phyloP scores from a whole-genome alignment of 169 alveolate genomes.

The Pseudocohnilembus persalinus region DNA sequence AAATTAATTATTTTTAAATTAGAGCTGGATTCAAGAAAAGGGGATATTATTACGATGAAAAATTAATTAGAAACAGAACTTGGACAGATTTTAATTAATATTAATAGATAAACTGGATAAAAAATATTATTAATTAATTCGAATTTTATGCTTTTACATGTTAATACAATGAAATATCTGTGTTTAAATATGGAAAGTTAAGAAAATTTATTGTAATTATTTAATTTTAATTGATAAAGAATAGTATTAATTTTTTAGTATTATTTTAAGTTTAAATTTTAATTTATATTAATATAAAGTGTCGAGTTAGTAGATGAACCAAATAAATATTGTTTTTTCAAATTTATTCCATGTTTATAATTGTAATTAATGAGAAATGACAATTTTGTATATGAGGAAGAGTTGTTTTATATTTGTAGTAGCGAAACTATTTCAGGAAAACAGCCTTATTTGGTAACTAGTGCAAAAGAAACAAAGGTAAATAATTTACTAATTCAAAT shows the following conservation, averaged over 20 bases:
- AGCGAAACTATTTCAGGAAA: constrained; percentile 36
- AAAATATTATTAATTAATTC: constrained; percentile 30
- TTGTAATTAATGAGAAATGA: constrained; percentile 39
- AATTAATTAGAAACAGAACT: constrained; percentile 18
- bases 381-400: constrained; percentile 48
- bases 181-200: constrained; percentile 35
- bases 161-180: constrained; percentile 36
- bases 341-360: constrained; percentile 37
- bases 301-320: constrained; percentile 34
- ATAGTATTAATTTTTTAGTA: neutral
- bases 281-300: constrained; percentile 10
- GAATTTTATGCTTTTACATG: constrained; percentile 42
- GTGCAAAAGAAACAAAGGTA: neutral
- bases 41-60: neutral
- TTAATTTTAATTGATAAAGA: neutral
- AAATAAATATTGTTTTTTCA: constrained; percentile 36
- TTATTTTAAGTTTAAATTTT: neutral
- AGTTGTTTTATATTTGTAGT: constrained; percentile 35
- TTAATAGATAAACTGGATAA: constrained; percentile 11
- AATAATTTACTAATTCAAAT: neutral
- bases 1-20: neutral
- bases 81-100: neutral
- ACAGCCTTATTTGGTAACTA: constrained; percentile 34
- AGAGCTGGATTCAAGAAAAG: constrained; percentile 5
- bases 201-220: constrained; percentile 42